These are phyloP conservation scores for Auriscalpium microsporum DNA, from an alignment of 768 basidiomycete species.

Conservation along the genomic window DNA sequence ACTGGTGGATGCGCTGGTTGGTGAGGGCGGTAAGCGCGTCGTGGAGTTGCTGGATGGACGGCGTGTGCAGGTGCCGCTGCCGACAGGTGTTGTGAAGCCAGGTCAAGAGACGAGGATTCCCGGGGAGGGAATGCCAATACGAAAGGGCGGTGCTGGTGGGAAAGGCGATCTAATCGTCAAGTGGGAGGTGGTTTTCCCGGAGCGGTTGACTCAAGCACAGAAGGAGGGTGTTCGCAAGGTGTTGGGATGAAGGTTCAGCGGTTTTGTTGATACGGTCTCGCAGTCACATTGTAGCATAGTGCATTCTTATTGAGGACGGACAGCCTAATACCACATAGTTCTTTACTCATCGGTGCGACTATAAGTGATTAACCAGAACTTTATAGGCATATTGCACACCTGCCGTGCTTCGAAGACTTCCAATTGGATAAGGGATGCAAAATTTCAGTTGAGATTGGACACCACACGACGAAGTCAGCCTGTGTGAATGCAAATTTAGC, in stretches of 20 bases:
- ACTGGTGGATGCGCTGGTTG: conserved; percentile 77
- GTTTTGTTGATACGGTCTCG: no score
- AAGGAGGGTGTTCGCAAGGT: conserved; percentile 74
- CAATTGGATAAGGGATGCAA: no score
- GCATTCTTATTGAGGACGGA: no score
- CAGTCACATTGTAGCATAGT: no score
- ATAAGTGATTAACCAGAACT: no score
- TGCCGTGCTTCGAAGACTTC: no score
- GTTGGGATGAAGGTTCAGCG: conserved; percentile 27
- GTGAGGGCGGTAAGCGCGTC: conserved; percentile 41
- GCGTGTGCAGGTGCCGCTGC: conserved; percentile 58
- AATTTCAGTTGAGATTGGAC: no score
- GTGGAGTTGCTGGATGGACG: conserved; percentile 76
- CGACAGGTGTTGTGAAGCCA: conserved; percentile 65
- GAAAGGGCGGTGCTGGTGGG: conserved; percentile 59
- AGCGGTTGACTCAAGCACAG: conserved; percentile 62
- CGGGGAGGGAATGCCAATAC: conserved; percentile 88
- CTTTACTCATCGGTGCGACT: no score
- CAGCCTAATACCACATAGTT: no score
- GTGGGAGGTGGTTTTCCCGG: conserved; percentile 84
- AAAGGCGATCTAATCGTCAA: conserved; percentile 81
- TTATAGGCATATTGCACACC: no score
- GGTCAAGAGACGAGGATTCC: conserved; percentile 59
- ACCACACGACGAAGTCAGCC: no score
- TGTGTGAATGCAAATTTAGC: no score